Evolutionary conservation across 352 stramenopile genomes (phyloP).

Genomic region (Pythium myriotylum): DNA sequence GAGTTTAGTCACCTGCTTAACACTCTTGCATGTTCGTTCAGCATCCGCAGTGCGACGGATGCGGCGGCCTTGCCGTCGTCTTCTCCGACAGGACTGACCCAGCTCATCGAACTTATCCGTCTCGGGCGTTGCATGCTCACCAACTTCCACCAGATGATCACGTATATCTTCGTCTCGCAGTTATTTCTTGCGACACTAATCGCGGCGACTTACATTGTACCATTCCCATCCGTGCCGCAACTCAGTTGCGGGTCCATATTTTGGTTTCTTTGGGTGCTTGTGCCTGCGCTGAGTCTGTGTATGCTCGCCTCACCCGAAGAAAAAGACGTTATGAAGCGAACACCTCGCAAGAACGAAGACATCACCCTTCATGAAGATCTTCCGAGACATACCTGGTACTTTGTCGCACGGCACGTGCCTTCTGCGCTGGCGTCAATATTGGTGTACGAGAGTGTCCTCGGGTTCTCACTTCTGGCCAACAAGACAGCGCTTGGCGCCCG

Average conservation of each 20-base stretch:
- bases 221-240: slow-evolving; percentile 77
- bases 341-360: slow-evolving; percentile 83
- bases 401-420: slow-evolving; percentile 70
- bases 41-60: slow-evolving; percentile 51
- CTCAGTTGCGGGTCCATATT: slow-evolving; percentile 80
- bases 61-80: slow-evolving; percentile 34
- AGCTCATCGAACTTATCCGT: slow-evolving; percentile 82
- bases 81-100: slow-evolving; percentile 50
- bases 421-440: slow-evolving; percentile 58
- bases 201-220: slow-evolving; percentile 61
- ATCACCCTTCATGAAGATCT: slow-evolving; percentile 64
- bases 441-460: slow-evolving; percentile 72
- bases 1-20: slow-evolving; percentile 86
- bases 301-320: slow-evolving; percentile 79
- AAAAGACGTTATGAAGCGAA: slow-evolving; percentile 82
- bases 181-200: slow-evolving; percentile 80
- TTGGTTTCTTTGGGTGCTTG: slow-evolving; percentile 82
- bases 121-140: slow-evolving; percentile 79
- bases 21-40: slow-evolving; percentile 77
- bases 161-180: slow-evolving; percentile 87
- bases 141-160: slow-evolving; percentile 83
- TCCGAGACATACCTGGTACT: slow-evolving; percentile 61
- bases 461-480: slow-evolving; percentile 60
- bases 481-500: slow-evolving; percentile 16
- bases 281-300: slow-evolving; percentile 71